Percentiles rank a stretch among this genome's conserved stretches.
phyloP scores from a whole-genome alignment of 257 asterid genomes.

The Solanum piurae region DNA sequence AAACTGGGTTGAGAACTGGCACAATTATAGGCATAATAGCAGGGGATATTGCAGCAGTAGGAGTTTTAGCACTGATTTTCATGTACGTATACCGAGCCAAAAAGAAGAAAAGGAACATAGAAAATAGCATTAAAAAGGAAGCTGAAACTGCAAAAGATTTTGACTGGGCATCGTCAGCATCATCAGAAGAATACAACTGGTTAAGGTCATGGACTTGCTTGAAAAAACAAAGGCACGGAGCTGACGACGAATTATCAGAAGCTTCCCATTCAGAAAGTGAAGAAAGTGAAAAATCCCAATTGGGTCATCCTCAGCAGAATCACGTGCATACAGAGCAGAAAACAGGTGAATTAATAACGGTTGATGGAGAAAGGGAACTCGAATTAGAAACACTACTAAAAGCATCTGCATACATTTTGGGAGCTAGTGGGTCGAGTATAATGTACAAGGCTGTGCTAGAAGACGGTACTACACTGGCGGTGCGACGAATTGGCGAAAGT shows the following conservation, averaged over 20 bases:
- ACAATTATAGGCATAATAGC: slow-evolving; percentile 61
- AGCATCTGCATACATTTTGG: slow-evolving; percentile 87
- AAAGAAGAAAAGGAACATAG: slow-evolving; percentile 33
- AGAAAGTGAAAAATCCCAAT: slow-evolving; percentile 5
- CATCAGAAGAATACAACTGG: slow-evolving; percentile 58
- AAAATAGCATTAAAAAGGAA: slow-evolving; percentile 19
- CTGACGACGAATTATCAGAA: slow-evolving; percentile 32
- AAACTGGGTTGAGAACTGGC: slow-evolving; percentile 28
- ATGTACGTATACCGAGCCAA: slow-evolving; percentile 28
- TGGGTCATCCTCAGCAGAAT: slow-evolving; percentile 2
- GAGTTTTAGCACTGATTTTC: slow-evolving; percentile 30
- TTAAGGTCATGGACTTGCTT: slow-evolving; percentile 66
- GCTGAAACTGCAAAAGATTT: slow-evolving; percentile 41
- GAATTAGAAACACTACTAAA: slow-evolving; percentile 79
- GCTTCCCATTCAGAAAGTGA: slow-evolving; percentile 28
- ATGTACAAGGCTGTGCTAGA: slow-evolving; percentile 94
- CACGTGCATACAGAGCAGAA: slow-evolving; percentile 29
- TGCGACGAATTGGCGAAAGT: slow-evolving; percentile 76
- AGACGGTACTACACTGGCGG: slow-evolving; percentile 74
- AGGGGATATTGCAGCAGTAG: slow-evolving; percentile 65
- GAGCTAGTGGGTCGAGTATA: slow-evolving; percentile 87
- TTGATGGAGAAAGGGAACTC: slow-evolving; percentile 73
- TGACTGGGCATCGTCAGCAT: slow-evolving; percentile 74
- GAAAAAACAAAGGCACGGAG: slow-evolving; percentile 32
- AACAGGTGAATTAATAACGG: slow-evolving; percentile 64